Conservation (phyloP, 148 eudicot genomes). For the Diospyros kaki region DNA sequence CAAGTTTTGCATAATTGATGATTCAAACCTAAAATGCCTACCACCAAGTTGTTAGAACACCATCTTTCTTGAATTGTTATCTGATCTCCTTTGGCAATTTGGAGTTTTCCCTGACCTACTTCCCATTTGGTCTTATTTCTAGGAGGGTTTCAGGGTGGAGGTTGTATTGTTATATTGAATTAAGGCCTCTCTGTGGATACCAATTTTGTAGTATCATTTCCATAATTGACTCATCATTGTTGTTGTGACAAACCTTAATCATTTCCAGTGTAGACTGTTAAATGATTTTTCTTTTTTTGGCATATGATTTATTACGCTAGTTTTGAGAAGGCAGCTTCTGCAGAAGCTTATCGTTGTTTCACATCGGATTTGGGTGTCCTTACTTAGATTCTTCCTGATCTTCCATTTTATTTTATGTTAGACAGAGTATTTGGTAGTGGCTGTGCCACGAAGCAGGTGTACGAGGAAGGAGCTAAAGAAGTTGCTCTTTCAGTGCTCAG, state of each 20-base stretch:
- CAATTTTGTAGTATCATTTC: not conserved
- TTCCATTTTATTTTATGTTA: slow-evolving; percentile 22
- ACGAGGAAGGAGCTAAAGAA: slow-evolving; percentile 81
- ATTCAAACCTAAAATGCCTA: not conserved
- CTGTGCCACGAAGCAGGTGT: slow-evolving; percentile 87
- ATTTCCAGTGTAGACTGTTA: not conserved
- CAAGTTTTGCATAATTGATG: not conserved
- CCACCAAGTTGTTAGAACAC: not conserved
- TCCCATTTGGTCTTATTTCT: slow-evolving; percentile 6
- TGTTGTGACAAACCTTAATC: too few relatives aligned
- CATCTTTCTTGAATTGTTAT: slow-evolving; percentile 7
- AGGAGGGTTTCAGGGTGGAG: not conserved
- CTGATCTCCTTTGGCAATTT: not conserved
- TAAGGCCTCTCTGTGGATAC: not conserved
- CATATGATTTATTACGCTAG: not conserved
- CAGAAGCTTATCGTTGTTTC: not conserved
- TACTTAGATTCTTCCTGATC: slow-evolving; percentile 10
- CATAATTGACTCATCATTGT: not conserved
- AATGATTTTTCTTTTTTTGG: not conserved
- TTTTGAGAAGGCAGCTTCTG: not conserved
- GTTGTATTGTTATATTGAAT: not conserved
- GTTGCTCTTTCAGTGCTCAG: slow-evolving; percentile 79
- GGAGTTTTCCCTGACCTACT: not conserved
- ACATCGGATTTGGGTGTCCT: not conserved
- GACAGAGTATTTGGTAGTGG: slow-evolving; percentile 74